A percentile compares a stretch with the other conserved stretches of the same genome.
phyloP scores from a whole-genome alignment of 148 eudicot species.

The Amaranthus palmeri region DNA sequence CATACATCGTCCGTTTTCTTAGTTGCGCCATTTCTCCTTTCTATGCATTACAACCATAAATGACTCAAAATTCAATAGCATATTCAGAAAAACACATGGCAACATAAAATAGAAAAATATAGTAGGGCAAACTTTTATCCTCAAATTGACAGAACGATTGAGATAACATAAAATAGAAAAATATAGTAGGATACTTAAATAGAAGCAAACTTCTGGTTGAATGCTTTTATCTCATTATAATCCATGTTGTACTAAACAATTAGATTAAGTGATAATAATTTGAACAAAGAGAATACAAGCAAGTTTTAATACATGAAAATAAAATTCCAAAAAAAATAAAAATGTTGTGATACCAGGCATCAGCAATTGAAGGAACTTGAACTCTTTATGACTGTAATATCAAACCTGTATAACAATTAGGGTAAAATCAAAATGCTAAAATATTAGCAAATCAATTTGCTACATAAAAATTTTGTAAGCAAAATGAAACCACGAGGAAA shows the following conservation, averaged over 20 bases:
- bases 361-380: not conserved
- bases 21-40: too few relatives aligned
- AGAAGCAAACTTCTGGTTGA: not conserved
- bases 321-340: not conserved
- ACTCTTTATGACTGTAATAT: too few relatives aligned
- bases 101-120: not conserved
- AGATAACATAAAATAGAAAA: too few relatives aligned
- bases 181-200: not conserved
- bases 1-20: too few relatives aligned
- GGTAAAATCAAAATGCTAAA: too few relatives aligned
- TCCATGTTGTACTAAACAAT: not conserved
- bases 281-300: not conserved
- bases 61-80: not conserved
- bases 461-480: too few relatives aligned
- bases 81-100: not conserved
- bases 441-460: too few relatives aligned
- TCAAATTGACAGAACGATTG: not conserved
- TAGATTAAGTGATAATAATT: not conserved
- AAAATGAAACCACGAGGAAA: too few relatives aligned
- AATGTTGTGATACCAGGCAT: conserved; percentile 68
- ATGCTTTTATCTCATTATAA: not conserved
- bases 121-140: not conserved
- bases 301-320: conserved; percentile 2
- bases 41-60: conserved; percentile 13
- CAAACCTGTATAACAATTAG: too few relatives aligned